Base-by-base conservation (phyloP, 2,329 filamentous ascomycete genomes). In the Bipolaris bicolor region DNA sequence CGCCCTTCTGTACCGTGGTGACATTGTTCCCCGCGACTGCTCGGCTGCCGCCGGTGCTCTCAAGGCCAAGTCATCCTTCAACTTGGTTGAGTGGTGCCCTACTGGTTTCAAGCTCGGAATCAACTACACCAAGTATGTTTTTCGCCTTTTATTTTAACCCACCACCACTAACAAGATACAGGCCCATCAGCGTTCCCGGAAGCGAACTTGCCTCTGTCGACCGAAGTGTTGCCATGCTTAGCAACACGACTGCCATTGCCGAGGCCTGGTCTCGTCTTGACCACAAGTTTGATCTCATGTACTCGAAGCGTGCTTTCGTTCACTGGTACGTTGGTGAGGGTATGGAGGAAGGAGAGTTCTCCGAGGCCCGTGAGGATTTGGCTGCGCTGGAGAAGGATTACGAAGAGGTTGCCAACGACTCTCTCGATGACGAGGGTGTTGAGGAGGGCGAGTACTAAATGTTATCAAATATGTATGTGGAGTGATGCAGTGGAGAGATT, bases 121-220 rank as follows among this genome's bases (percentile, higher is more conserved):
- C 82, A 89, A 89, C 83, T 88, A 88, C 82, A 89, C 82, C 86
- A 77, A 76, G 74, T 75, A 56, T 51, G 73, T 68, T 34, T 10
- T 9, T 16, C 13, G 13, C 15, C 5, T 11, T 6, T 11, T 7
- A 6, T 41, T 29, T 18, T n/a, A 2, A 2, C 15, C 5, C 15
- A 13, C 29, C 26, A 2, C 37, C 13, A 11, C 40, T 46, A 45
- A 46, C 37, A 46, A 62, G 66, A 63, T 72, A 96, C 84, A 91
- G 93, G 78, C 95, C 94, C 69, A 88, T 96, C 83, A 90, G 91
- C 82, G 93, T 97, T 57, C 95, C 92, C 72, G 96, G 97, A 81
- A 94, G 94, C 75, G 95, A 98, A 78, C 88, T 98, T 63, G 94
- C 95, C 81, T 93, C 96, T 84, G 94, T 98, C 80, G 91, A 95